Percentiles rank a stretch among this genome's conserved stretches.
Conservation (phyloP, 257 asterid genomes). For the Euphrasia confusa region DNA sequence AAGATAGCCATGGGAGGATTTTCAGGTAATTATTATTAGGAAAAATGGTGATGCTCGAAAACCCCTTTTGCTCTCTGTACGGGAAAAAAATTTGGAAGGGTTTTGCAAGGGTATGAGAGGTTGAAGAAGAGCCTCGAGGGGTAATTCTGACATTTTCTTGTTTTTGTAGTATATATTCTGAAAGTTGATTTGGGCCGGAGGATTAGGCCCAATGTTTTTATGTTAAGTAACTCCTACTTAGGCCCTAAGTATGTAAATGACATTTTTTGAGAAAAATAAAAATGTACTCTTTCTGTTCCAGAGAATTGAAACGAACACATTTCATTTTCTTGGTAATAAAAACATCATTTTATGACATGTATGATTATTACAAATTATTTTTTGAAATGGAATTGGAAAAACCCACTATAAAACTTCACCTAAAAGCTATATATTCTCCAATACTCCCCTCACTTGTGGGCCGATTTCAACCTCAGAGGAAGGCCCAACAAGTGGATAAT, state of each 20-base stretch:
- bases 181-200: background rate
- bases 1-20: slow-evolving; percentile 12
- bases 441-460: too few relatives aligned
- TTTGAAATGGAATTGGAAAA: too few relatives aligned
- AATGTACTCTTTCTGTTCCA: too few relatives aligned
- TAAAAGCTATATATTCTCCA: too few relatives aligned
- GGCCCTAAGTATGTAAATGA: background rate
- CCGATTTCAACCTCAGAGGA: too few relatives aligned
- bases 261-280: too few relatives aligned
- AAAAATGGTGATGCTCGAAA: slow-evolving; percentile 16
- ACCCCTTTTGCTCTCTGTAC: background rate
- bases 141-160: background rate
- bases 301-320: too few relatives aligned
- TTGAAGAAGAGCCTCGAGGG: slow-evolving; percentile 10
- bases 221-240: background rate
- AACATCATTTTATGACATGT: too few relatives aligned
- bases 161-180: slow-evolving; percentile 15
- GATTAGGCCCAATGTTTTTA: background rate
- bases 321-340: too few relatives aligned
- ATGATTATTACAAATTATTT: too few relatives aligned
- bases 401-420: too few relatives aligned
- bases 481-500: too few relatives aligned
- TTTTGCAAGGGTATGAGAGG: background rate
- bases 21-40: background rate
- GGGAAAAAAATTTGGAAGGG: background rate